Evolutionary conservation across 163 green algal species (phyloP).

Genomic region (Scenedesmus sp.): DNA sequence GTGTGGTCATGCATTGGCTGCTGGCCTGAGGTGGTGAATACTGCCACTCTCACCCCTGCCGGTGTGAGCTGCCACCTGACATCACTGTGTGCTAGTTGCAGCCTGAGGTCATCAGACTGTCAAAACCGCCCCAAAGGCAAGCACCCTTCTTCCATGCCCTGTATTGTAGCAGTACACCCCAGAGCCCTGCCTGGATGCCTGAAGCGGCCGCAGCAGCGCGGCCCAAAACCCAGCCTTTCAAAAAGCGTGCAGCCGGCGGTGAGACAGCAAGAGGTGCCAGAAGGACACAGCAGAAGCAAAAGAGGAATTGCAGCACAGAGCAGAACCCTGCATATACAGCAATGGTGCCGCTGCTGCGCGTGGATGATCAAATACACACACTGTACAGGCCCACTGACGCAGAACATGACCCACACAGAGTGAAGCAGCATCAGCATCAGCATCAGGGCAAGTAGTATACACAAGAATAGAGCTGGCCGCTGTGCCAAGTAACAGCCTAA

Average conservation of each 20-base stretch:
- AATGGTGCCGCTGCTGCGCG: background rate
- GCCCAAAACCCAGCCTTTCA: background rate
- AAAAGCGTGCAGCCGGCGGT: background rate
- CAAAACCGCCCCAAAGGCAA: background rate
- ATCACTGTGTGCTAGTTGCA: too few relatives aligned
- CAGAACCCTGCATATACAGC: background rate
- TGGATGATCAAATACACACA: constrained; percentile 5
- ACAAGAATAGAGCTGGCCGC: background rate
- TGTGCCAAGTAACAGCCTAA: background rate
- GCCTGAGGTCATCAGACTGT: background rate
- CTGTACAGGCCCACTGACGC: background rate
- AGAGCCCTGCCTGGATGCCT: background rate
- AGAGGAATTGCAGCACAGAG: background rate
- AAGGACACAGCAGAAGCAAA: background rate
- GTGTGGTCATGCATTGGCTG: too few relatives aligned
- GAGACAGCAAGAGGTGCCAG: background rate
- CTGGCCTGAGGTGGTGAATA: too few relatives aligned
- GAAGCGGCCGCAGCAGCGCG: background rate
- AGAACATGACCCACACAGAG: background rate
- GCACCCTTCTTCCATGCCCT: background rate
- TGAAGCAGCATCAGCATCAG: background rate
- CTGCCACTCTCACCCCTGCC: too few relatives aligned
- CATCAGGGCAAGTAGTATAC: constrained; percentile 2
- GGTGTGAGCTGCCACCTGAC: too few relatives aligned
- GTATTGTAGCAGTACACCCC: background rate